Conservation (phyloP, 2,329 filamentous ascomycete genomes). For the Alternaria arbusti region DNA sequence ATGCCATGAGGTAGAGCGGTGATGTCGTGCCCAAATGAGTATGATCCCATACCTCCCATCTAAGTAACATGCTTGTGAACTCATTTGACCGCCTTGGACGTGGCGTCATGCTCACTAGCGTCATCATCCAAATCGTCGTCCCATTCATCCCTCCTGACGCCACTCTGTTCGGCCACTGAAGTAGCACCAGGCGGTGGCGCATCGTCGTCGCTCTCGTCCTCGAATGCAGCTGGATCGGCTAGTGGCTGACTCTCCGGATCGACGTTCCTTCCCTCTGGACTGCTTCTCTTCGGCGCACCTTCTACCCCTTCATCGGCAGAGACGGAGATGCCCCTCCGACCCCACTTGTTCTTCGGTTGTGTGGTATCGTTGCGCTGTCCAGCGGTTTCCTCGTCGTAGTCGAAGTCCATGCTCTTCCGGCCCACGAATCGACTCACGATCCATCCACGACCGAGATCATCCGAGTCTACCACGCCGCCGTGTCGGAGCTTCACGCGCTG, state of each 20-base stretch:
- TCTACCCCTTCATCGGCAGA: slow-evolving; percentile 63
- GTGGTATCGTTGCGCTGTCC: slow-evolving; percentile 44
- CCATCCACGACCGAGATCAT: slow-evolving; percentile 86
- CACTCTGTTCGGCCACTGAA: slow-evolving; percentile 30
- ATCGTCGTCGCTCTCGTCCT: slow-evolving; percentile 54
- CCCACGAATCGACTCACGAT: slow-evolving; percentile 80
- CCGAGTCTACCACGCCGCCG: slow-evolving; percentile 86
- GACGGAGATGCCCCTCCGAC: slow-evolving; percentile 64
- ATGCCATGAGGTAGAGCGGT: neutral
- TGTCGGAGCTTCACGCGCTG: slow-evolving; percentile 92
- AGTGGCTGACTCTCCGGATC: slow-evolving; percentile 48
- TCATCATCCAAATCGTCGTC: slow-evolving; percentile 47
- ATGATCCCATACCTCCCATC: neutral
- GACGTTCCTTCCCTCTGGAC: slow-evolving; percentile 15
- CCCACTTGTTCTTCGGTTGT: slow-evolving; percentile 59
- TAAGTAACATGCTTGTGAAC: neutral
- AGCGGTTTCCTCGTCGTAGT: slow-evolving; percentile 63
- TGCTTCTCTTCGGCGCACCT: slow-evolving; percentile 36
- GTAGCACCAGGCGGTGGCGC: slow-evolving; percentile 33
- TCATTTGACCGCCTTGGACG: slow-evolving; percentile 21
- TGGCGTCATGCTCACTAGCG: slow-evolving; percentile 35
- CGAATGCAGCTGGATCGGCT: slow-evolving; percentile 56
- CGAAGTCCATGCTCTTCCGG: slow-evolving; percentile 56
- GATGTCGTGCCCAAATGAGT: neutral
- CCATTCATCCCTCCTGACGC: slow-evolving; percentile 49